Percentiles rank a stretch among this genome's conserved stretches.
Evolutionary conservation across 495 filamentous ascomycete genomes (phyloP).

Genomic region (Trichoderma erinaceum): DNA sequence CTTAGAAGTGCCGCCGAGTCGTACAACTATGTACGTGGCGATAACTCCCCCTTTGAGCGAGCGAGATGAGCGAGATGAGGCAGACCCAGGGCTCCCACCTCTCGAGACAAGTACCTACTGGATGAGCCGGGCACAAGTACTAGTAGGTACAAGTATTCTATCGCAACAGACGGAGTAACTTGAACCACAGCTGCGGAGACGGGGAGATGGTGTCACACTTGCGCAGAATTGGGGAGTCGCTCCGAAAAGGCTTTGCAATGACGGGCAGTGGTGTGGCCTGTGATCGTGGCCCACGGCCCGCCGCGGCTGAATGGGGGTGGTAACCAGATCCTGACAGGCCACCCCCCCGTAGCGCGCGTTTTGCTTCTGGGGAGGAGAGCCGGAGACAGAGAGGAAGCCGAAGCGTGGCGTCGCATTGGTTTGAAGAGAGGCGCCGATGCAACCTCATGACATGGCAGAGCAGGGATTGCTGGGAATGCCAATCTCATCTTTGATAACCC

Average conservation of each 20-base stretch:
- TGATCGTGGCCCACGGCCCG: slow-evolving; percentile 14
- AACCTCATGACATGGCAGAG: slow-evolving; percentile 14
- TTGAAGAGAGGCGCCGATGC: slow-evolving; percentile 12
- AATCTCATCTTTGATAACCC: slow-evolving; percentile 5
- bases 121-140: neutral
- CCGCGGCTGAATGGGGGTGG: slow-evolving; percentile 12
- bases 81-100: neutral
- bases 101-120: neutral
- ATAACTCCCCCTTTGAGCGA: too few species aligned
- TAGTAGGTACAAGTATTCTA: neutral
- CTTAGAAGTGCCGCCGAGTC: slow-evolving; percentile 10
- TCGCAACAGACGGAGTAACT: neutral
- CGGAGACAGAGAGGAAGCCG: slow-evolving; percentile 10
- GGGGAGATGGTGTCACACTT: slow-evolving; percentile 3
- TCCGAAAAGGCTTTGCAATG: neutral
- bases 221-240: slow-evolving; percentile 2
- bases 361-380: slow-evolving; percentile 7
- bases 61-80: neutral
- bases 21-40: too few species aligned
- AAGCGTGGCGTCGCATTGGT: slow-evolving; percentile 10
- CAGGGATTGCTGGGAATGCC: neutral
- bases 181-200: neutral
- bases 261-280: slow-evolving; percentile 14
- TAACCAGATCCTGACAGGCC: slow-evolving; percentile 11
- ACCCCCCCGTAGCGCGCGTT: slow-evolving; percentile 11